A percentile compares a stretch with the other conserved stretches of the same genome.
Evolutionary conservation across 805 yeast genomes (phyloP).

Genomic region (Saccharomycopsis selenospora): DNA sequence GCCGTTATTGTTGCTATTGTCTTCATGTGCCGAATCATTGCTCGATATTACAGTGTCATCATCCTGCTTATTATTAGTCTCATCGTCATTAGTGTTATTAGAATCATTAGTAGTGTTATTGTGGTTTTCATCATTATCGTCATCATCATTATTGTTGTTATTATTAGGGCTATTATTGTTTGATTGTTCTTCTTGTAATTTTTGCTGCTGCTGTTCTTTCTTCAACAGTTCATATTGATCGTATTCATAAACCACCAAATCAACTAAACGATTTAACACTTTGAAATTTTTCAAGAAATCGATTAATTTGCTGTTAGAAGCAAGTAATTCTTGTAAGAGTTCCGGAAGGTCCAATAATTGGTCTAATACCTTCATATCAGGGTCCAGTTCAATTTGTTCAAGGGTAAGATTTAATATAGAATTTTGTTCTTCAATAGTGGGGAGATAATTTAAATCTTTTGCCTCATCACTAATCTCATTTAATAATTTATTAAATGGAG

Average conservation of each 20-base stretch:
- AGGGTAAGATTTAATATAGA: conserved; percentile 32
- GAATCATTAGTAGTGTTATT: neutral
- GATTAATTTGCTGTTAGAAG: conserved; percentile 66
- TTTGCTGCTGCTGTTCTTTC: conserved; percentile 21
- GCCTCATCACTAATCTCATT: conserved; percentile 27
- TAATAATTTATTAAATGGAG: conserved; percentile 45
- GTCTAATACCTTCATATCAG: conserved; percentile 32
- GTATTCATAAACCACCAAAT: conserved; percentile 47
- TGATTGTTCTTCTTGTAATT: conserved; percentile 4
- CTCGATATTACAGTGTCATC: conserved; percentile 4
- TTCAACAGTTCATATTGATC: conserved; percentile 25
- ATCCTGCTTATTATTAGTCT: conserved; percentile 8
- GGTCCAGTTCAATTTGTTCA: conserved; percentile 22
- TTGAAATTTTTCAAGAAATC: conserved; percentile 77
- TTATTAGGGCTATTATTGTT: conserved; percentile 1
- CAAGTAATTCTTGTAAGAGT: conserved; percentile 61
- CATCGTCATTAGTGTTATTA: neutral
- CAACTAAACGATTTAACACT: conserved; percentile 55
- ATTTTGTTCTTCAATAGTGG: conserved; percentile 31
- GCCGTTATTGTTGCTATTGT: conserved; percentile 2
- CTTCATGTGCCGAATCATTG: conserved; percentile 3
- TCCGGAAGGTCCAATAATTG: conserved; percentile 71
- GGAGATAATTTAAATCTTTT: conserved; percentile 29
- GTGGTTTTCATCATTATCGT: conserved; percentile 1
- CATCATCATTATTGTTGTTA: conserved; percentile 1